Evolutionary conservation across 257 asterid genomes (phyloP).

Genomic region (Parsonsia alboflavescens): DNA sequence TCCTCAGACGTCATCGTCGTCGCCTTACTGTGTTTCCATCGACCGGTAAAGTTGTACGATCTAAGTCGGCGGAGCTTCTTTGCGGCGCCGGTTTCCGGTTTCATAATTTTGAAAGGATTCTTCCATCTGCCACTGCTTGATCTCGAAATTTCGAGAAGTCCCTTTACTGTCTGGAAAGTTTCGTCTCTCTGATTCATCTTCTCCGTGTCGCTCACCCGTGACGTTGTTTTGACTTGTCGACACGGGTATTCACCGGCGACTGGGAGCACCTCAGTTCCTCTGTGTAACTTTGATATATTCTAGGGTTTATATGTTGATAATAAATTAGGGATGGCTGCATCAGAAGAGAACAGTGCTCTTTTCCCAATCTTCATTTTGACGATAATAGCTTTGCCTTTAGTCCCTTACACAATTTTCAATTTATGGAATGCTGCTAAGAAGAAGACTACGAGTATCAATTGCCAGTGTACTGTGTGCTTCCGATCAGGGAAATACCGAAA

Average conservation of each 20-base stretch:
- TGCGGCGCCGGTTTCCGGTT: background rate
- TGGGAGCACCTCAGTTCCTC: background rate
- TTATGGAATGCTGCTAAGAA: constrained; percentile 55
- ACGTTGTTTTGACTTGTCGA: background rate
- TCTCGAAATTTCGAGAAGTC: background rate
- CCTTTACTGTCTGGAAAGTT: background rate
- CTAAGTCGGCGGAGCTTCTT: background rate
- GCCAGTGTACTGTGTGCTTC: constrained; percentile 87
- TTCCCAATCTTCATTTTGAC: constrained; percentile 93
- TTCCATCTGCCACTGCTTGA: background rate
- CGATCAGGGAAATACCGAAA: constrained; percentile 92
- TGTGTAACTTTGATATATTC: background rate
- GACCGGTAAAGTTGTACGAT: background rate
- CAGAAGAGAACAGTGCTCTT: constrained; percentile 89
- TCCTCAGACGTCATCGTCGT: background rate
- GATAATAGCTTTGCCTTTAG: constrained; percentile 86
- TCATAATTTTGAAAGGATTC: background rate
- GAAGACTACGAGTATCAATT: constrained; percentile 56
- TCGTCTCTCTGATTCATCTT: background rate
- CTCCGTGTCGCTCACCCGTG: background rate
- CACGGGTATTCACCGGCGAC: constrained; percentile 5
- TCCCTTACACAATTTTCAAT: constrained; percentile 82
- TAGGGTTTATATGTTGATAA: background rate
- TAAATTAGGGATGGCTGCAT: constrained; percentile 51
- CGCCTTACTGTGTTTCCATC: background rate